Base-by-base conservation (phyloP, 2,329 filamentous ascomycete genomes). In the Curvularia verruculosa region DNA sequence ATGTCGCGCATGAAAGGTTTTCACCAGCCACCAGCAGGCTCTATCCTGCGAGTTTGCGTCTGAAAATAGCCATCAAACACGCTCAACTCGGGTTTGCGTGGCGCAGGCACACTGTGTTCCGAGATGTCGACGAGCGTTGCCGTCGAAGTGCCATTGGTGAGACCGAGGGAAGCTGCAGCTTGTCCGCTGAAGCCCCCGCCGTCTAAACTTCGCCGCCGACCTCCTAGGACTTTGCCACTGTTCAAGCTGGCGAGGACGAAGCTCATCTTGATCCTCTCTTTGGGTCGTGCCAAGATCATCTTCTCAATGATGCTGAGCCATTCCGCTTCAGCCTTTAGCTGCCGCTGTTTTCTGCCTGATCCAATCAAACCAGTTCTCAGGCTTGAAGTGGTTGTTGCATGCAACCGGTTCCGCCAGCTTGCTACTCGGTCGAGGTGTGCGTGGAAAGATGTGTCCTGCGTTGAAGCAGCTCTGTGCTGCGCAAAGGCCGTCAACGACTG, bases 391-490 rank as follows among this genome's bases (percentile, higher is more conserved):
- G 67, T 73, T 6, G 69, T 63, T 45, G 69, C 73, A 19, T 68
- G 68, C 21, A 74, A 63, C 15, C 71, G 63, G 56, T 67, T 74
- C 13, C 71, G 67, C 73, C 69, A 75, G 47, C 63, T 72, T 15
- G 56, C 66, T 0, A 77, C 75, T 6, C 71, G 71, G 39, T 77
- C 74, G 2, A 77, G 63, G 53, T 78, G 75, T 8, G 72, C 71
- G 49, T 78, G 76, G 65, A 77, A 78, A 3, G 70, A 75, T 0
- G 72, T 64, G 43, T 78, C 76, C 18, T 73, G 73, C 3, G 71
- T 71, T 1, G 69, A 71, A 9, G 66, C 65, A 8, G 72, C 70
- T 24, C 75, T 60, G 54, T 77, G 77, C 34, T 70, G 67, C 1
- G 69, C 66, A 48, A 78, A 75, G 10, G 70, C 66, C 1, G 70